phyloP scores from a whole-genome alignment of 345 rosid species.

The Sisymbrium altissimum region DNA sequence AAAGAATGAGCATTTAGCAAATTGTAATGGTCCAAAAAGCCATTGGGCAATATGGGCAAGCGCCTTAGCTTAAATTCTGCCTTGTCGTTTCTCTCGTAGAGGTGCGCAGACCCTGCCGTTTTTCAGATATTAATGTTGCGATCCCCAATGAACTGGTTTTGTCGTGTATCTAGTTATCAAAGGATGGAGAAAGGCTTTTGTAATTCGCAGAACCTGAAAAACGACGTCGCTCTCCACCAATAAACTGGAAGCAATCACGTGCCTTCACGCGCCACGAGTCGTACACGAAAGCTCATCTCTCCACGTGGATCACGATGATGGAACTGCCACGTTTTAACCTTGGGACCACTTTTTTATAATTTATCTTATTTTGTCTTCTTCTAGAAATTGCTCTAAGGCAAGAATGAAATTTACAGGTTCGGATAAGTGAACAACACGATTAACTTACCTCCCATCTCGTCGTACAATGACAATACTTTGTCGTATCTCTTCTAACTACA shows the following conservation, averaged over 20 bases:
- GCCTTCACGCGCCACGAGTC: conserved; percentile 31
- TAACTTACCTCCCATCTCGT: conserved; percentile 14
- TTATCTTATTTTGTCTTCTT: conserved; percentile 6
- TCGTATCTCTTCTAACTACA: background rate
- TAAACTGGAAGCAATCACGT: conserved; percentile 21
- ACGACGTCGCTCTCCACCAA: conserved; percentile 28
- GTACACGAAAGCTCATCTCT: conserved; percentile 30
- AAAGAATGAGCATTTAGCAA: background rate
- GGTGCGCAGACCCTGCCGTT: conserved; percentile 16
- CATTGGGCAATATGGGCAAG: background rate
- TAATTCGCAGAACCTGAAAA: background rate
- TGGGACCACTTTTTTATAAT: conserved; percentile 2
- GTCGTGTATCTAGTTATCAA: background rate
- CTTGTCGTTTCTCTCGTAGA: background rate
- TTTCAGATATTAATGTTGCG: background rate
- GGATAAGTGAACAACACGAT: background rate
- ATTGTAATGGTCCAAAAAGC: background rate
- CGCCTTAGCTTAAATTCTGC: background rate
- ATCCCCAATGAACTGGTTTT: background rate
- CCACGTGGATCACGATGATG: conserved; percentile 16
- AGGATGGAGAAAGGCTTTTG: background rate
- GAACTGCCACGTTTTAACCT: background rate
- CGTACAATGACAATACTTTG: conserved; percentile 20
- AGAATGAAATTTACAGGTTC: background rate
- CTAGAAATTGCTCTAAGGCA: background rate